These are phyloP conservation scores for Ilyonectria destructans DNA, from an alignment of 2,329 filamentous ascomycete genomes.

Conservation along the genomic window DNA sequence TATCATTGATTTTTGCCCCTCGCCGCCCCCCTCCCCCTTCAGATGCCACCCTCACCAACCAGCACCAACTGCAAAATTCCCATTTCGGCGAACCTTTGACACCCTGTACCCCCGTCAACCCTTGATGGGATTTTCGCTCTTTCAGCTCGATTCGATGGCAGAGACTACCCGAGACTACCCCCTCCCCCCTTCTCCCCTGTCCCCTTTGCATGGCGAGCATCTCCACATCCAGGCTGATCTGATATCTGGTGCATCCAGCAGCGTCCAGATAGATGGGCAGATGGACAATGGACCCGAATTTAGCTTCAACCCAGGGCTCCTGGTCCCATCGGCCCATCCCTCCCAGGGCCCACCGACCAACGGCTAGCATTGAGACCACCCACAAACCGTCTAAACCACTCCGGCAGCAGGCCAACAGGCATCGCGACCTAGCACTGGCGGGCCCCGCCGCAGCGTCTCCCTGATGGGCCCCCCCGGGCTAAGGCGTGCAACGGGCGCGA, in stretches of 20 bases:
- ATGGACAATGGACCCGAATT: conserved; percentile 35
- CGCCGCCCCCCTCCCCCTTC: conserved; percentile 1
- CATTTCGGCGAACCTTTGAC: conserved; percentile 20
- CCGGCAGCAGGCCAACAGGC: conserved; percentile 7
- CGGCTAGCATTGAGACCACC: conserved; percentile 35
- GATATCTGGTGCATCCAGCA: conserved; percentile 35
- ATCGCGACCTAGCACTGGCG: conserved; percentile 25
- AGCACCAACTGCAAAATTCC: conserved; percentile 34
- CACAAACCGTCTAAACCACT: conserved; percentile 36
- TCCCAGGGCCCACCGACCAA: conserved; percentile 46
- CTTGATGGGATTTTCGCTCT: conserved; percentile 43
- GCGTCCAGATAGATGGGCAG: conserved; percentile 9
- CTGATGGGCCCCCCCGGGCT: conserved; percentile 32
- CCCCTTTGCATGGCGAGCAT: conserved; percentile 17
- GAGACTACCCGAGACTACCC: conserved; percentile 16
- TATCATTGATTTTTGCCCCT: conserved; percentile 12
- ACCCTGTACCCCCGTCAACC: conserved; percentile 44
- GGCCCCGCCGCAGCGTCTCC: conserved; percentile 43
- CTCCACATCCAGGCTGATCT: conserved; percentile 31
- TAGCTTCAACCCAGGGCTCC: conserved; percentile 38
- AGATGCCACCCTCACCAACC: conserved; percentile 20
- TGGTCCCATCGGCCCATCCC: conserved; percentile 46
- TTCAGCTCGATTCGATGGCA: conserved; percentile 30
- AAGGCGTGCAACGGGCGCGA: conserved; percentile 31
- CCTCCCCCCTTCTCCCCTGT: conserved; percentile 20